A percentile compares a stretch with the other conserved stretches of the same genome.
Evolutionary conservation across 371 early-diverging fungal species (phyloP).

Genomic region (Apophysomyces ossiformis): DNA sequence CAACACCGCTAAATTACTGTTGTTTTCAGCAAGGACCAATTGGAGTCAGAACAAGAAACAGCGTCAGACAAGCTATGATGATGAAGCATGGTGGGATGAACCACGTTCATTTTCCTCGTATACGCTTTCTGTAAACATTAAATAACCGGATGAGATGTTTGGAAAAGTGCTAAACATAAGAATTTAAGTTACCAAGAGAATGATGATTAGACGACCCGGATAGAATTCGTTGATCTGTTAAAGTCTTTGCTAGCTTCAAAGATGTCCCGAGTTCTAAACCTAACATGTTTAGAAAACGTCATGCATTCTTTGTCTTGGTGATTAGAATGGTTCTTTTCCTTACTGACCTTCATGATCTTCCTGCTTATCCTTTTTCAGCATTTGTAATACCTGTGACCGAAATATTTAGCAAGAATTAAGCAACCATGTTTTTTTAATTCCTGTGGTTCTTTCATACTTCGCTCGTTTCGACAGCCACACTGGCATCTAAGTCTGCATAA

Average conservation of each 20-base stretch:
- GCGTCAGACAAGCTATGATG: not conserved
- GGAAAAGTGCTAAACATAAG: not conserved
- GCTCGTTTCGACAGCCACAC: constrained; percentile 55
- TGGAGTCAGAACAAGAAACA: not conserved
- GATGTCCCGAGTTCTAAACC: not conserved
- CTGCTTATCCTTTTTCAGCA: constrained; percentile 6
- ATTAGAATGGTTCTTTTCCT: not conserved
- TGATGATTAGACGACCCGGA: constrained; percentile 2
- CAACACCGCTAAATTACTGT: too few species aligned
- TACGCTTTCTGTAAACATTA: not conserved
- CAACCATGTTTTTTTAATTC: not conserved
- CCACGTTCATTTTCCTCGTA: constrained; percentile 2
- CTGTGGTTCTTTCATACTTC: constrained; percentile 18
- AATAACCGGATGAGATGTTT: not conserved
- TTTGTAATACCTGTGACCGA: constrained; percentile 4
- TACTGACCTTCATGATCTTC: not conserved
- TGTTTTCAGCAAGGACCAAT: too few species aligned
- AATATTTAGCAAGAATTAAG: not conserved
- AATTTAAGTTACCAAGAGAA: not conserved
- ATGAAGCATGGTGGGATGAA: not conserved
- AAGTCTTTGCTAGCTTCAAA: not conserved
- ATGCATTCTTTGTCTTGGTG: too few species aligned
- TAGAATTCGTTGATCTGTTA: constrained; percentile 1
- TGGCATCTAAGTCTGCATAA: constrained; percentile 86
- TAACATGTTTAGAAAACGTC: not conserved